Percentiles rank a stretch among this genome's conserved stretches.
Conservation (phyloP, 768 basidiomycete genomes). For the Ramaria rubella region DNA sequence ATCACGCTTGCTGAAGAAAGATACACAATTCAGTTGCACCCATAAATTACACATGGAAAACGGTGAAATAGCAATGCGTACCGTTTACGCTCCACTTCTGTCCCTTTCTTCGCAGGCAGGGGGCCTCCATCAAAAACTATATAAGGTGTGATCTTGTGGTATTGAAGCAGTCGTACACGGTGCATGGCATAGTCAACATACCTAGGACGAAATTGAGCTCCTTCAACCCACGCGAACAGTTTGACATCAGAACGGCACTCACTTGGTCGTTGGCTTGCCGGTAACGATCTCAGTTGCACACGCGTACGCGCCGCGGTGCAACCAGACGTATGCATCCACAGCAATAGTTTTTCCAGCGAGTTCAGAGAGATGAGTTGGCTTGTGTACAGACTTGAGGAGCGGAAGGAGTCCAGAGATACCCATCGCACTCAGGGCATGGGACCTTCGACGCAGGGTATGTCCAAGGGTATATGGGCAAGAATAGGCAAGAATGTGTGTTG, state of each 20-base stretch:
- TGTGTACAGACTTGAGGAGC: constrained; percentile 85
- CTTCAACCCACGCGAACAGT: background rate
- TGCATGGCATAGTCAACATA: constrained; percentile 98
- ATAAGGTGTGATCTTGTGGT: constrained; percentile 81
- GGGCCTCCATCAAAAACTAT: constrained; percentile 96
- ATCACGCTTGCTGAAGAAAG: constrained; percentile 45
- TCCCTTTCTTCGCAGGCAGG: constrained; percentile 88
- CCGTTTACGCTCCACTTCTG: constrained; percentile 71
- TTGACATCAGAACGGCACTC: constrained; percentile 26
- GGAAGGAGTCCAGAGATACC: constrained; percentile 89
- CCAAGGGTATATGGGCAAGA: no score
- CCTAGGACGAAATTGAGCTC: constrained; percentile 34
- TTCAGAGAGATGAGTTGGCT: constrained; percentile 68
- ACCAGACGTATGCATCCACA: constrained; percentile 94
- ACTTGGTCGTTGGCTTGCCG: constrained; percentile 80
- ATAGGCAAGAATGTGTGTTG: no score
- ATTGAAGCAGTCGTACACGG: constrained; percentile 75
- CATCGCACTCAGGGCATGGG: constrained; percentile 50
- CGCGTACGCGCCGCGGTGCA: constrained; percentile 81
- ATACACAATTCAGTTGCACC: constrained; percentile 1
- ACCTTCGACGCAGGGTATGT: no score
- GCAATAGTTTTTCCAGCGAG: constrained; percentile 81
- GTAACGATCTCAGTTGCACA: constrained; percentile 90
- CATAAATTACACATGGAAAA: background rate
- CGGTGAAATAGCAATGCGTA: constrained; percentile 16